A percentile compares a stretch with the other conserved stretches of the same genome.
These are phyloP conservation scores for Adansonia gregorii DNA, from an alignment of 441 rosid genomes.

Conservation along the genomic window DNA sequence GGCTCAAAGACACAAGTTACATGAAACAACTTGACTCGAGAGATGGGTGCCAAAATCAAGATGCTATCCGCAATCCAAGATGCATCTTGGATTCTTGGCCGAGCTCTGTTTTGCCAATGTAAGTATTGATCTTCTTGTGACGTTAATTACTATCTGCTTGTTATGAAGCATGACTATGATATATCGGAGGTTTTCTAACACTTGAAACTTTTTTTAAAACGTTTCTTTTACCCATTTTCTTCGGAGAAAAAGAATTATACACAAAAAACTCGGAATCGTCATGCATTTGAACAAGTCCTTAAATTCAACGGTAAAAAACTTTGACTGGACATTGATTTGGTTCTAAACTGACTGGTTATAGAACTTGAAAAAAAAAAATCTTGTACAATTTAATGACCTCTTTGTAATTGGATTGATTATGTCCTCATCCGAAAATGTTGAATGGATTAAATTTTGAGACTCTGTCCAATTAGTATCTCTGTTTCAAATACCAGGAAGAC, in stretches of 20 bases:
- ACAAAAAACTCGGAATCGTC: not conserved
- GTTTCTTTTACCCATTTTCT: not conserved
- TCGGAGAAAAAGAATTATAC: not conserved
- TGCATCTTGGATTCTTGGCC: conserved; percentile 53
- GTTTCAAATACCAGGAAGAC: not conserved
- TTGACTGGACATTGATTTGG: not conserved
- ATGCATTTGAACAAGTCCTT: not conserved
- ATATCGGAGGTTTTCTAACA: not conserved
- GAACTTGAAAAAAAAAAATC: not conserved
- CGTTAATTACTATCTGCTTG: not conserved
- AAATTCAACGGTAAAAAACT: not conserved
- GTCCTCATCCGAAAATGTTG: not conserved
- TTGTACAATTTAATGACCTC: not conserved
- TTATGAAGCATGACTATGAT: not conserved
- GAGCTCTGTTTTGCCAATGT: conserved; percentile 96
- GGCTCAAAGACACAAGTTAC: no score
- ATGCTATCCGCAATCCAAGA: no score
- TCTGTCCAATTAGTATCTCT: not conserved
- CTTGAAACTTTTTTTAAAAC: not conserved
- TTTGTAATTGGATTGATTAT: not conserved
- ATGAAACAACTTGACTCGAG: no score
- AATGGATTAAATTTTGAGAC: not conserved
- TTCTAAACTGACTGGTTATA: not conserved
- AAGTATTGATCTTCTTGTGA: conserved; percentile 40
- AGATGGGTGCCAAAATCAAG: no score